Base-by-base conservation (phyloP, 257 asterid species). In the Nicotiana tomentosiformis region DNA sequence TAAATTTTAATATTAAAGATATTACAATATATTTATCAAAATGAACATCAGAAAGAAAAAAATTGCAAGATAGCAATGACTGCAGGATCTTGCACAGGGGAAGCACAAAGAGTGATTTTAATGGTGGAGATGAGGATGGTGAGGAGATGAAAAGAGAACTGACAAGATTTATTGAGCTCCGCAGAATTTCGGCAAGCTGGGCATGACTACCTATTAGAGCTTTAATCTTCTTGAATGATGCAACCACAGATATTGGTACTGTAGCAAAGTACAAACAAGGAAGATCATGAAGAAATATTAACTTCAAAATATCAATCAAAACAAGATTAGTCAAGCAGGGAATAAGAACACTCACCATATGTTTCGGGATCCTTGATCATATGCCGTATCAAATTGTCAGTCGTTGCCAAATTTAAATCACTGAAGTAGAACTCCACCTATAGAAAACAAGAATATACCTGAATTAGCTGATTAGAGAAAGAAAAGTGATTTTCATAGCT, bases 381-480 rank as follows among this genome's bases (percentile, higher is more conserved):
- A 84, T 87, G 83, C 88, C 89, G 85, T 84, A 89, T 90, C 76
- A 93, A 85, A 85, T 92, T 96, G 86, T 92, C 98, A 76, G 98
- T 95, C n/a, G 98, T 93, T 37, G 98, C 98, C 84, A 95, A 89
- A 89, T 95, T 95, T 83, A 93, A 86, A 82, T 95, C 98, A 84
- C 98, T 95, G 91, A 95, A 95, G 87, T 93, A 95, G 87, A 89
- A 95, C 83, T 95, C 98, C 82, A 95, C 97, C 98, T 94, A 91
- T 84, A 84, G 26, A 84, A 49, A 64, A 86, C 30, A 79, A 29
- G 70, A 51, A 80, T 20, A 58, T 74, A 26, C 60, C 35, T 35
- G 37, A 77, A 53, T 68, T 81, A 53, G 58, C 20, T 39, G 30
- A 33, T 10, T 78, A 29, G 32, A 66, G 61, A 77, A 57, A 30